Conservation (phyloP, 2,329 filamentous ascomycete genomes). For the Elsinoe perseae region DNA sequence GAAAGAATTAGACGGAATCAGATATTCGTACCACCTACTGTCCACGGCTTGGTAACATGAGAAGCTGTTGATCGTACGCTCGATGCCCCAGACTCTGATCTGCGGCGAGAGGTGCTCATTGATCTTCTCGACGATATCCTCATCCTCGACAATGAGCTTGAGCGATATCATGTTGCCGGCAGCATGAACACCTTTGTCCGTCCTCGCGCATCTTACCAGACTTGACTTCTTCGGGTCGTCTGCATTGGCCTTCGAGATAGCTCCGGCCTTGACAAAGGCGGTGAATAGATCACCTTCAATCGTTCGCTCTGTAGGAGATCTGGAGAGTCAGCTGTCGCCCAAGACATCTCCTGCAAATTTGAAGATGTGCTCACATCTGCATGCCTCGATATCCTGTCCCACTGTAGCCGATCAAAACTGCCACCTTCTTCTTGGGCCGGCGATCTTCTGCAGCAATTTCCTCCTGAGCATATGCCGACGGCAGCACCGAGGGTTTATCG, state of each 20-base stretch:
- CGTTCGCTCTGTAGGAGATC: slow-evolving; percentile 56
- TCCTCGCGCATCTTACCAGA: slow-evolving; percentile 85
- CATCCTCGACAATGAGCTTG: slow-evolving; percentile 91
- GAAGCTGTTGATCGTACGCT: slow-evolving; percentile 82
- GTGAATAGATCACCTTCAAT: slow-evolving; percentile 94
- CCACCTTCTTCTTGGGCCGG: slow-evolving; percentile 90
- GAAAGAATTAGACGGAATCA: slow-evolving; percentile 88
- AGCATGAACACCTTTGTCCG: slow-evolving; percentile 95
- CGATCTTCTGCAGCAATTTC: slow-evolving; percentile 84
- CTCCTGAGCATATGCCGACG: slow-evolving; percentile 58
- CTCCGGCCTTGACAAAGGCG: slow-evolving; percentile 82
- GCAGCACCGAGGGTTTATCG: slow-evolving; percentile 42
- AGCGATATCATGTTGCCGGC: slow-evolving; percentile 91
- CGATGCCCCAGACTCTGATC: slow-evolving; percentile 91
- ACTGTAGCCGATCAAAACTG: slow-evolving; percentile 89
- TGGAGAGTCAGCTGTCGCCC: slow-evolving; percentile 16
- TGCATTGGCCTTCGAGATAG: slow-evolving; percentile 94
- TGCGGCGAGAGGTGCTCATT: slow-evolving; percentile 77
- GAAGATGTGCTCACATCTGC: slow-evolving; percentile 57
- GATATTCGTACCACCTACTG: slow-evolving; percentile 93
- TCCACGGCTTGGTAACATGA: slow-evolving; percentile 94
- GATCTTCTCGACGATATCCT: slow-evolving; percentile 81
- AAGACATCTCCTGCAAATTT: slow-evolving; percentile 25
- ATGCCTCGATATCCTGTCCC: slow-evolving; percentile 96
- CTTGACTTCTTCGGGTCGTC: slow-evolving; percentile 95